phyloP scores from a whole-genome alignment of 371 early-diverging fungal genomes.

The Rhizomucor pusillus region DNA sequence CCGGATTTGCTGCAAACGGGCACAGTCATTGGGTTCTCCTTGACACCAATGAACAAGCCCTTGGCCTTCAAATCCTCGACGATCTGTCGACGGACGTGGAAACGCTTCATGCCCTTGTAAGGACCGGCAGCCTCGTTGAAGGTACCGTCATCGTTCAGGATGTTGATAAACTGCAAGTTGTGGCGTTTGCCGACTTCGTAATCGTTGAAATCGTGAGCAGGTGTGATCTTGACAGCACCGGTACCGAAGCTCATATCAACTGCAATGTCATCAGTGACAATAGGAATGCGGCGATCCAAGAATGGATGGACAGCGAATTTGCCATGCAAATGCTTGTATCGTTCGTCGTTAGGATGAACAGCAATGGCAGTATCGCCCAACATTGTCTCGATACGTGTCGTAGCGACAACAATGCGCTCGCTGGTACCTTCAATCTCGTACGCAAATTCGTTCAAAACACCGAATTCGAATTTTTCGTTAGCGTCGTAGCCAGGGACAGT shows the following conservation, averaged over 20 bases:
- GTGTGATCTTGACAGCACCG: slow-evolving; percentile 99
- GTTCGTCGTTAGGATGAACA: slow-evolving; percentile 84
- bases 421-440: slow-evolving; percentile 81
- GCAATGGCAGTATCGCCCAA: slow-evolving; percentile 98
- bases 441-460: slow-evolving; percentile 93
- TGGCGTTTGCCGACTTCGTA: slow-evolving; percentile 97
- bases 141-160: slow-evolving; percentile 96
- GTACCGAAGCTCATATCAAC: slow-evolving; percentile 98
- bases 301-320: slow-evolving; percentile 97
- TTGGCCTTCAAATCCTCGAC: slow-evolving; percentile 84
- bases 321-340: slow-evolving; percentile 89
- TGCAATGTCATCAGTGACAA: slow-evolving; percentile 88
- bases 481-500: slow-evolving; percentile 89
- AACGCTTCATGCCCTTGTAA: slow-evolving; percentile 91
- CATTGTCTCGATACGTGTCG: slow-evolving; percentile 99
- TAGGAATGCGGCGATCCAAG: slow-evolving; percentile 86
- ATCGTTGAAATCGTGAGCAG: slow-evolving; percentile 97
- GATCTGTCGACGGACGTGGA: slow-evolving; percentile 94
- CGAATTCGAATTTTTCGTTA: slow-evolving; percentile 96
- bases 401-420: slow-evolving; percentile 94
- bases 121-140: slow-evolving; percentile 88
- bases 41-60: slow-evolving; percentile 86
- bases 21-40: slow-evolving; percentile 91
- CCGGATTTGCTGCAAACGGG: slow-evolving; percentile 94
- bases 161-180: slow-evolving; percentile 89